Evolutionary conservation across 116 monocot genomes (phyloP), one percentile per base, ranked within the genome.

Genomic region (Trichopus zeylanicus): DNA sequence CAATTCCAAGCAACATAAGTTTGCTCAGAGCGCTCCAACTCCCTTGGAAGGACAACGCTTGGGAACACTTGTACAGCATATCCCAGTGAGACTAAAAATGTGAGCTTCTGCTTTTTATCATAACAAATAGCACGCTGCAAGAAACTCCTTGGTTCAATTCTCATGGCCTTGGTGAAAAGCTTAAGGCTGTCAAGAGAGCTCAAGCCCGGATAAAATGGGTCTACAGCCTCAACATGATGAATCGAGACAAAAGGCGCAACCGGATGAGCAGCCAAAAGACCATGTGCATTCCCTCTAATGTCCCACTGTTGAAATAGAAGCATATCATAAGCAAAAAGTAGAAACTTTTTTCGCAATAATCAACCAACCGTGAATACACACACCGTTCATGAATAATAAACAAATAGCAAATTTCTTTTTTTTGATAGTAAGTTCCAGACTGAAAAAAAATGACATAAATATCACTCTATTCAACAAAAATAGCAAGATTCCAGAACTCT

Each of bases 211-310:
- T 76, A 91, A 15, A 97, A 55, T 8, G 91, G 79, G 6, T 97
- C 75, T n/a, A n/a, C n/a, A n/a, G n/a, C n/a, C n/a, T n/a, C n/a
- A n/a, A n/a, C n/a, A n/a, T n/a, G n/a, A n/a, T n/a, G n/a, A n/a
- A n/a, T n/a, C n/a, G n/a, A n/a, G n/a, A n/a, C n/a, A n/a, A n/a
- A n/a, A n/a, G n/a, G 90, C 55, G 90, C 70, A 32, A 95, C 65
- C 0, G 95, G 95, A 46, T 95, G 95, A 37, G 90, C 83, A 26
- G 95, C 89, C 64, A 95, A 67, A 38, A 95, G 73, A 20, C 95
- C 95, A 68, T 72, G 70, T 6, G 70, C 71, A 71, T 84, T 81
- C 25, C 95, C 95, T 53, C 84, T 75, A 42, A 95, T 75, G 65
- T 95, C 95, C 82, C 83, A 94, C 93, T 93, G 80, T 52, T 5